Evolutionary conservation across 495 filamentous ascomycete species (phyloP).

Genomic region (Tetracladium setigerum): DNA sequence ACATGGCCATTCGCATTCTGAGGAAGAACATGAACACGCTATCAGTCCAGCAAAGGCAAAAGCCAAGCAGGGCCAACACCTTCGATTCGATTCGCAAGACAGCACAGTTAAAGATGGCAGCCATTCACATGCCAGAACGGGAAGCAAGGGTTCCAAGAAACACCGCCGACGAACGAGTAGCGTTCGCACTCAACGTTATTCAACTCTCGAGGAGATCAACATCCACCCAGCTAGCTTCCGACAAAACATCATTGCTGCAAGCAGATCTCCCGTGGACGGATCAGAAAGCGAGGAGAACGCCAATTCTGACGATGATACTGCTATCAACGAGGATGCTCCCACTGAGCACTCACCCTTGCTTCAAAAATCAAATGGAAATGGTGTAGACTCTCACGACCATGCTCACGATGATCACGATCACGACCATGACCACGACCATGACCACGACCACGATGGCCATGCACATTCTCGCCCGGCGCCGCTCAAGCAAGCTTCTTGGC

Average conservation of each 20-base stretch:
- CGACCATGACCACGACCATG: slow-evolving; percentile 5
- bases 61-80: slow-evolving; percentile 6
- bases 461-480: not conserved
- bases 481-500: slow-evolving; percentile 29
- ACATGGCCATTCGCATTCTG: slow-evolving; percentile 24
- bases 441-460: not conserved
- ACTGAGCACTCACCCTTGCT: slow-evolving; percentile 40
- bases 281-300: slow-evolving; percentile 45
- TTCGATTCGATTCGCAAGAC: slow-evolving; percentile 6
- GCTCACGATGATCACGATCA: slow-evolving; percentile 7
- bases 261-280: slow-evolving; percentile 42
- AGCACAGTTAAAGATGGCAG: slow-evolving; percentile 12
- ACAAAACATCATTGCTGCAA: slow-evolving; percentile 81
- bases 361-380: slow-evolving; percentile 12
- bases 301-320: slow-evolving; percentile 38
- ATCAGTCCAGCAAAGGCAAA: slow-evolving; percentile 21
- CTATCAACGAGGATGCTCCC: slow-evolving; percentile 24
- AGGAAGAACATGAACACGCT: slow-evolving; percentile 34
- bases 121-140: slow-evolving; percentile 12
- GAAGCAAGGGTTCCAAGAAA: slow-evolving; percentile 14
- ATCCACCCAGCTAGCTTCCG: slow-evolving; percentile 86
- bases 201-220: slow-evolving; percentile 63
- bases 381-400: slow-evolving; percentile 15
- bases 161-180: slow-evolving; percentile 47
- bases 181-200: slow-evolving; percentile 39